These are phyloP conservation scores for Melanogaster broomeanus DNA, from an alignment of 768 basidiomycete genomes.

Conservation along the genomic window DNA sequence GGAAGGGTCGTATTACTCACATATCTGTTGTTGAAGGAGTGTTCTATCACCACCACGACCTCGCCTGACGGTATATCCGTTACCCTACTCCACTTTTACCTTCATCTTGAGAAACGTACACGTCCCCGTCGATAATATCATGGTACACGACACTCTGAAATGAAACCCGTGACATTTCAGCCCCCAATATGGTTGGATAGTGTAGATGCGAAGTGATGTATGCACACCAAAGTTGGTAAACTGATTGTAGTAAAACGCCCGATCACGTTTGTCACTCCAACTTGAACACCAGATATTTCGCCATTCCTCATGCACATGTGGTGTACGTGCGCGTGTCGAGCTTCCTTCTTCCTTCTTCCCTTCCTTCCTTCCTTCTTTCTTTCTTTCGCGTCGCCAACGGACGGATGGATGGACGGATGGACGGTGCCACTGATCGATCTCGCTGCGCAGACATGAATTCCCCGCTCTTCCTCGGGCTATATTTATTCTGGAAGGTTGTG, in stretches of 20 bases:
- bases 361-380: no score
- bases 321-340: no score
- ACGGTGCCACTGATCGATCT: no score
- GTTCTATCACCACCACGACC: conserved; percentile 75
- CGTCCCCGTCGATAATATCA: conserved; percentile 64
- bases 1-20: conserved; percentile 41
- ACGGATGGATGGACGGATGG: no score
- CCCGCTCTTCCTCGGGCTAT: conserved; percentile 19
- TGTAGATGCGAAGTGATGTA: no score
- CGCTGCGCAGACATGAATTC: conserved; percentile 34
- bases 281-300: conserved; percentile 56
- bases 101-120: conserved; percentile 85
- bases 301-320: conserved; percentile 52
- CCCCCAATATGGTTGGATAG: not conserved
- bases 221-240: no score
- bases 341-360: not conserved
- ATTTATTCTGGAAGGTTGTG: conserved; percentile 21
- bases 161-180: not conserved
- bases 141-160: conserved; percentile 75
- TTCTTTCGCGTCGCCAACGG: no score
- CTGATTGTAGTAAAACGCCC: no score
- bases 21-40: conserved; percentile 80
- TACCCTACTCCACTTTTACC: conserved; percentile 67
- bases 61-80: conserved; percentile 55
- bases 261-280: no score